These are phyloP conservation scores for Fistulifera pelliculosa DNA, from an alignment of 108 stramenopile species.

Conservation along the genomic window DNA sequence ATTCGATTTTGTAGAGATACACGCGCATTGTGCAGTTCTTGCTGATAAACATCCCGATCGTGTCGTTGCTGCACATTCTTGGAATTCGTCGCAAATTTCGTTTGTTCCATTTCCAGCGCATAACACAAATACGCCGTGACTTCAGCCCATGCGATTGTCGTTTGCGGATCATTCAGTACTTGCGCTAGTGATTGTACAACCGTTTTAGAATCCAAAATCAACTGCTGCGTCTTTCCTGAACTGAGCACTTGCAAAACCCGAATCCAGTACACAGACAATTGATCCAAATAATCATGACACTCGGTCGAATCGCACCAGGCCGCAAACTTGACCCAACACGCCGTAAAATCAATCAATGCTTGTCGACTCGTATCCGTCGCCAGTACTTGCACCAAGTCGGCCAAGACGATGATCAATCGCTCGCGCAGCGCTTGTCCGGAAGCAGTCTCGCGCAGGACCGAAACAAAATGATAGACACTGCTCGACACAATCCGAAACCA, in stretches of 20 bases:
- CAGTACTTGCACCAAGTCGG: constrained; percentile 32
- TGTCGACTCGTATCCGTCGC: constrained; percentile 45
- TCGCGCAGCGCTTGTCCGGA: constrained; percentile 16
- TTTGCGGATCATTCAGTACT: constrained; percentile 44
- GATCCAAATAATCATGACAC: constrained; percentile 42
- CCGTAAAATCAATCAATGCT: constrained; percentile 56
- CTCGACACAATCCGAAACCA: constrained; percentile 41
- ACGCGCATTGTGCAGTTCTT: not conserved
- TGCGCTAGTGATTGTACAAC: constrained; percentile 42
- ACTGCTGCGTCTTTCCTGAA: constrained; percentile 50
- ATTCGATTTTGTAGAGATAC: too few relatives aligned
- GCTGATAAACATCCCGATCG: not conserved
- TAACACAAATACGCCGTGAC: constrained; percentile 75
- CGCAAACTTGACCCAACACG: constrained; percentile 39
- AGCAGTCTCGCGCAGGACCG: constrained; percentile 22
- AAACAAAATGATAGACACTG: constrained; percentile 31
- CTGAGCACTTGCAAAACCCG: constrained; percentile 48
- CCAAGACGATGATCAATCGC: constrained; percentile 15
- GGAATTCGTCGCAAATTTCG: not conserved
- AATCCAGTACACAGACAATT: constrained; percentile 38
- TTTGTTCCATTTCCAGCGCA: constrained; percentile 62
- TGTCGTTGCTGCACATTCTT: not conserved
- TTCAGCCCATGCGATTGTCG: constrained; percentile 65
- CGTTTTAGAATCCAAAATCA: constrained; percentile 40
- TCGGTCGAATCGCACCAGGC: constrained; percentile 72